Evolutionary conservation across 176 grass and related monocot genomes (phyloP).

Genomic region (Leersia perrieri): DNA sequence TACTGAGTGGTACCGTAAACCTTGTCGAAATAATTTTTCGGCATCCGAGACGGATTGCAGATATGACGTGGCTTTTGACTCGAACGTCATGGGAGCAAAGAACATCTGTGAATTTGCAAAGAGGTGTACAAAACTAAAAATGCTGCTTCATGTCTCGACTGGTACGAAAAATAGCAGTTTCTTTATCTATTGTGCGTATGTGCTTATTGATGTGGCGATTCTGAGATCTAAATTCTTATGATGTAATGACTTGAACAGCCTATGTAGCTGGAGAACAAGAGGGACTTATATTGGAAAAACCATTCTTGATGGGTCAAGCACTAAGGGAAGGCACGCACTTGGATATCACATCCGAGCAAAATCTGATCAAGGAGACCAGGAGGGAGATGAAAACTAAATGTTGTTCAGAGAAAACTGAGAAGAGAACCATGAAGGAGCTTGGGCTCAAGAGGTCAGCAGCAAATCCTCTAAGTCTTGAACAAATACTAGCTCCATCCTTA

Average conservation of each 20-base stretch:
- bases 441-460: slow-evolving; percentile 44
- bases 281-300: slow-evolving; percentile 47
- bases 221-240: background rate
- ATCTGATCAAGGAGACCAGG: slow-evolving; percentile 44
- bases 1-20: background rate
- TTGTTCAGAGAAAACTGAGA: slow-evolving; percentile 8
- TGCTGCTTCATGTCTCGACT: slow-evolving; percentile 74
- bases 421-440: slow-evolving; percentile 50
- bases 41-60: background rate
- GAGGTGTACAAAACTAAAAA: slow-evolving; percentile 47
- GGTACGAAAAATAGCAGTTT: slow-evolving; percentile 23
- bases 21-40: background rate
- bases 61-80: slow-evolving; percentile 56
- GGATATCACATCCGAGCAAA: slow-evolving; percentile 41
- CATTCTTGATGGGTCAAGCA: slow-evolving; percentile 41
- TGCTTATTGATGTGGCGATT: too few species aligned
- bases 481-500: too few species aligned
- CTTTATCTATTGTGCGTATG: background rate
- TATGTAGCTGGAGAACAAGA: slow-evolving; percentile 43
- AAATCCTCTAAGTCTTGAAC: background rate
- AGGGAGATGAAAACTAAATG: background rate
- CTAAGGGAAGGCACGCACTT: slow-evolving; percentile 31
- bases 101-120: slow-evolving; percentile 52
- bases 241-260: slow-evolving; percentile 24
- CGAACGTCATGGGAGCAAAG: slow-evolving; percentile 51